These are phyloP conservation scores for Penicillium sclerotiorum DNA, from an alignment of 2,329 filamentous ascomycete genomes.

Conservation along the genomic window DNA sequence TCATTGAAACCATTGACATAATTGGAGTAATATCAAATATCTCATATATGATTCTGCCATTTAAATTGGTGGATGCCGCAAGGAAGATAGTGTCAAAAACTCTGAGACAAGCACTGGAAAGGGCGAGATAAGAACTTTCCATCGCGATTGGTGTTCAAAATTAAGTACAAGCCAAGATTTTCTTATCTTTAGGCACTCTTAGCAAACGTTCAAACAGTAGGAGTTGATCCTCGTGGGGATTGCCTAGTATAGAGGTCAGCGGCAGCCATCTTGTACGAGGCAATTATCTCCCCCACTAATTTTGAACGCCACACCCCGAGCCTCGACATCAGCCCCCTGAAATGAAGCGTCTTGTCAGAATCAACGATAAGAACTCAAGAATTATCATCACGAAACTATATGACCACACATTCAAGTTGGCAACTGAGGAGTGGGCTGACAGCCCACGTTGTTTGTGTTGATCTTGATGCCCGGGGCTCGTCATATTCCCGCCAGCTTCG, in stretches of 20 bases:
- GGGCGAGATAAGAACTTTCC: background rate
- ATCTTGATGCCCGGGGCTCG: too few relatives aligned
- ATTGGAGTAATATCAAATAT: too few relatives aligned
- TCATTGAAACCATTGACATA: too few relatives aligned
- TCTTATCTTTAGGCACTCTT: background rate
- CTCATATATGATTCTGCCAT: background rate
- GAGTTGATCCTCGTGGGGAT: background rate
- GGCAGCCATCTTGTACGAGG: constrained; percentile 3
- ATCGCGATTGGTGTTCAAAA: background rate
- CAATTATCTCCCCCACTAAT: constrained; percentile 13
- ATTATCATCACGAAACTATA: too few relatives aligned
- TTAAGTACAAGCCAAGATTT: background rate
- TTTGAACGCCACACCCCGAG: background rate
- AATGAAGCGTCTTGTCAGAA: too few relatives aligned
- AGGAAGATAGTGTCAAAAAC: background rate
- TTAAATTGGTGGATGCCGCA: background rate
- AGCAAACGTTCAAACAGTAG: too few relatives aligned
- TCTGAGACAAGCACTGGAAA: background rate
- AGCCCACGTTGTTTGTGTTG: too few relatives aligned
- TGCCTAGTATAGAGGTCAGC: background rate
- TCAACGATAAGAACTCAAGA: too few relatives aligned
- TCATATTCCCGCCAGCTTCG: too few relatives aligned
- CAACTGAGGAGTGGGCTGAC: too few relatives aligned
- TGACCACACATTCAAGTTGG: too few relatives aligned
- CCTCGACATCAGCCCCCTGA: too few relatives aligned